Evolutionary conservation across 2,329 filamentous ascomycete genomes (phyloP).

Genomic region (Paecilomyces formosus): DNA sequence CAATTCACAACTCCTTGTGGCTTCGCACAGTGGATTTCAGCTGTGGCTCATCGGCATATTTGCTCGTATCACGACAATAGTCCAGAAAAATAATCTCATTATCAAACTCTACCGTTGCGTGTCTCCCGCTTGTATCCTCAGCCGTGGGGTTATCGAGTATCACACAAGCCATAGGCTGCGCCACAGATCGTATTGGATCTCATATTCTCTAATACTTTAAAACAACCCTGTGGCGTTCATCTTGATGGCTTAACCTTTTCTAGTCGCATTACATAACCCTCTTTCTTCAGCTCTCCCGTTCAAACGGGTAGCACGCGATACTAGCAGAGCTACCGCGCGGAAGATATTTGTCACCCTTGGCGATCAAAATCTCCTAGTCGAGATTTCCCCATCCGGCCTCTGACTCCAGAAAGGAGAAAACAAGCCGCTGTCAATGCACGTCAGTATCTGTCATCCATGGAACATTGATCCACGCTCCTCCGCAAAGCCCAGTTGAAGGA

Average conservation of each 20-base stretch:
- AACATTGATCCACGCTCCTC: background rate
- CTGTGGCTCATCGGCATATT: background rate
- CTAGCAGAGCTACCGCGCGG: background rate
- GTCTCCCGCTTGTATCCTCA: background rate
- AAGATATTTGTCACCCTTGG: background rate
- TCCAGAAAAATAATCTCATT: background rate
- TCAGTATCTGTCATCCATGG: background rate
- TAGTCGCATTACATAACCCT: background rate
- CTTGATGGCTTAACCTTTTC: background rate
- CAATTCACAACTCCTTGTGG: background rate
- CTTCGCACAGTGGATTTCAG: background rate
- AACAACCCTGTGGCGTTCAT: background rate
- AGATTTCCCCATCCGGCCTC: background rate
- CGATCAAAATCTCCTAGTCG: background rate
- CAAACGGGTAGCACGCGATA: background rate
- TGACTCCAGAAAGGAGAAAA: background rate
- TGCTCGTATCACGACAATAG: background rate
- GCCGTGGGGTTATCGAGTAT: background rate
- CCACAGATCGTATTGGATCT: background rate
- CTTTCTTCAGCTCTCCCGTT: background rate
- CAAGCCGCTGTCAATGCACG: background rate
- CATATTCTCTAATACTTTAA: background rate
- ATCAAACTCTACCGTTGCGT: background rate
- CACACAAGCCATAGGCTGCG: background rate
- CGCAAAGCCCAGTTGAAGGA: background rate